Conservation (phyloP, 179 eudicot genomes). For the Beta corolliflora region DNA sequence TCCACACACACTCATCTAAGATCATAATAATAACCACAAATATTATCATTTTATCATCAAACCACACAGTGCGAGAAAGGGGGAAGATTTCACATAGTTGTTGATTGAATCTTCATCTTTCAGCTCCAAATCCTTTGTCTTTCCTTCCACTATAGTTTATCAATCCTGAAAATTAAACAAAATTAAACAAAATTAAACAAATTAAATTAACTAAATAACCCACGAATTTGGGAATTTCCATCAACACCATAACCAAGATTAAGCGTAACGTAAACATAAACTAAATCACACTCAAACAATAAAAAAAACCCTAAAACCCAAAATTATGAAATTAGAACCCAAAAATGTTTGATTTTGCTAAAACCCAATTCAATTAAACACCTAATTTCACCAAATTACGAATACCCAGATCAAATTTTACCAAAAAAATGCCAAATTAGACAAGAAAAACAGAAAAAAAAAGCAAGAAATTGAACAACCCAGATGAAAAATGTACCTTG, state of each 20-base stretch:
- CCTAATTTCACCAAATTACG: neutral
- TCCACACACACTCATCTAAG: conserved; percentile 16
- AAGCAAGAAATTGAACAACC: neutral
- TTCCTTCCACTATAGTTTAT: conserved; percentile 37
- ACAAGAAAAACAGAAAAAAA: neutral
- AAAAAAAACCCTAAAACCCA: neutral
- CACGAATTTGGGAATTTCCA: neutral
- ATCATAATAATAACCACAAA: conserved; percentile 23
- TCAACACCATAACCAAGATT: neutral
- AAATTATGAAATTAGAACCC: neutral
- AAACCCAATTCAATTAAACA: conserved; percentile 4
- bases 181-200: neutral
- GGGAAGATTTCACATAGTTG: conserved; percentile 10
- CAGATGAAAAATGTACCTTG: conserved; percentile 20
- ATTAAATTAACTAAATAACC: neutral
- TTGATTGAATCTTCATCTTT: conserved; percentile 30
- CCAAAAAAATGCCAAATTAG: neutral
- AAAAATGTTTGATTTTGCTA: neutral
- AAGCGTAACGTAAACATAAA: conserved; percentile 16
- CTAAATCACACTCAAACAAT: conserved; percentile 3
- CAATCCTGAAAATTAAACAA: conserved; percentile 28
- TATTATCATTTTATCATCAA: conserved; percentile 17
- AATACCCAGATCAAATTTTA: neutral
- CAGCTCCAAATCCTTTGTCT: conserved; percentile 43
- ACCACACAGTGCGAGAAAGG: conserved; percentile 18